These are phyloP conservation scores for Anastatica hierochuntica DNA, from an alignment of 345 rosid genomes.

Conservation along the genomic window DNA sequence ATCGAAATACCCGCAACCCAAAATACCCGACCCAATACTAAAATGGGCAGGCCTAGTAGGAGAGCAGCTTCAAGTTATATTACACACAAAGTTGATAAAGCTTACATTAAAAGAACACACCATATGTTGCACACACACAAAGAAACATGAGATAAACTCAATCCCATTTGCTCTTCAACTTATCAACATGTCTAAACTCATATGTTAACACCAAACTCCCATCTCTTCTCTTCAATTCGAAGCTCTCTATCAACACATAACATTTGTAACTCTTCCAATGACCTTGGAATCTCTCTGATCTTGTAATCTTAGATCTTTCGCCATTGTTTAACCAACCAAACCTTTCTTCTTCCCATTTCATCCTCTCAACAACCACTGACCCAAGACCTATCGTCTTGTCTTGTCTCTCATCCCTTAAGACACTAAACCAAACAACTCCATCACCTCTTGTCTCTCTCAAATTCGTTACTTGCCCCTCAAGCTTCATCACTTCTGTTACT, in stretches of 20 bases:
- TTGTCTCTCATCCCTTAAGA: conserved; percentile 10
- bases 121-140: neutral
- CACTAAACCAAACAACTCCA: conserved; percentile 37
- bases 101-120: neutral
- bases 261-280: conserved; percentile 45
- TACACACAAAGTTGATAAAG: neutral
- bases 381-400: conserved; percentile 51
- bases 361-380: conserved; percentile 37
- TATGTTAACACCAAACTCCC: conserved; percentile 35
- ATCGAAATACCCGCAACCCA: too few species aligned
- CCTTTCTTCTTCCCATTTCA: conserved; percentile 53
- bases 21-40: too few species aligned
- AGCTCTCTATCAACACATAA: conserved; percentile 54
- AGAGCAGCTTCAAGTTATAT: neutral
- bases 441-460: conserved; percentile 10
- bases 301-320: conserved; percentile 23
- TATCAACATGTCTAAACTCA: conserved; percentile 43
- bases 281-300: conserved; percentile 23
- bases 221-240: conserved; percentile 47
- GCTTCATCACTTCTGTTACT: conserved; percentile 30
- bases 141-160: conserved; percentile 9
- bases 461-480: conserved; percentile 28
- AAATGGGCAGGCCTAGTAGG: too few species aligned
- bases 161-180: conserved; percentile 36
- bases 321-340: conserved; percentile 37